Base-by-base conservation (phyloP, 345 rosid genomes). In the Lenwebbia sp. region DNA sequence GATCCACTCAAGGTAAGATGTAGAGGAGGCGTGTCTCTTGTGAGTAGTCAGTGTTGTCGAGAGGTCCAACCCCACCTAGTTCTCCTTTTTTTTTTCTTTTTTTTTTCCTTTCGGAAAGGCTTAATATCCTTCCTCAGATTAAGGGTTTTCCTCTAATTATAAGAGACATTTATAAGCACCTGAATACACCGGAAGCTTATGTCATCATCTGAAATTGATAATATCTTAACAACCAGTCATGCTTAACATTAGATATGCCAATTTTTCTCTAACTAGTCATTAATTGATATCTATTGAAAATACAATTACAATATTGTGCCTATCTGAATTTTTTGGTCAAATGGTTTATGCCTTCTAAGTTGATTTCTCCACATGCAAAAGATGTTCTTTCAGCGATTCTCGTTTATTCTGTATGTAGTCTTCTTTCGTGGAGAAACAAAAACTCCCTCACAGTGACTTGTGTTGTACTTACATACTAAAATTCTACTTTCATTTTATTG, bases 1-100 rank as follows among this genome's bases (percentile, higher is more conserved):
- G 10, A 4, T 28, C 21, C 10, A 0, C 74, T 28, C 13, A 60
- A n/a, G 74, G 74, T 60, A n/a, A 60, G 10, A 28, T 6, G 9
- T n/a, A 28, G 0, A 60, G 2, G 0, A 28, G 4, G 21, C 10
- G 14, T n/a, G 30, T 62, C 9, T 13, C 22, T 28, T 62, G 17
- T 1, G 7, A 28, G 30, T 62, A 60, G 28, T 60, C 37, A 13
- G 0, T n/a, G 70, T 60, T n/a, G 9, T n/a, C 0, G 0, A 1
- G 0, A 0, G 4, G 5, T 30, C 0, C 37, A 60, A 6, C 14
- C 13, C 0, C 2, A 26, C 65, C 74, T n/a, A 60, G 9, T 6
- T 60, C 4, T n/a, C 0, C 10, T 28, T n/a, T n/a, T 6, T 13
- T 6, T 28, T 37, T 60, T 60, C 1, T 6, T 44, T 44, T 44